Conservation (phyloP, 2,329 filamentous ascomycete species). For the Dothideomycetes sp. region DNA sequence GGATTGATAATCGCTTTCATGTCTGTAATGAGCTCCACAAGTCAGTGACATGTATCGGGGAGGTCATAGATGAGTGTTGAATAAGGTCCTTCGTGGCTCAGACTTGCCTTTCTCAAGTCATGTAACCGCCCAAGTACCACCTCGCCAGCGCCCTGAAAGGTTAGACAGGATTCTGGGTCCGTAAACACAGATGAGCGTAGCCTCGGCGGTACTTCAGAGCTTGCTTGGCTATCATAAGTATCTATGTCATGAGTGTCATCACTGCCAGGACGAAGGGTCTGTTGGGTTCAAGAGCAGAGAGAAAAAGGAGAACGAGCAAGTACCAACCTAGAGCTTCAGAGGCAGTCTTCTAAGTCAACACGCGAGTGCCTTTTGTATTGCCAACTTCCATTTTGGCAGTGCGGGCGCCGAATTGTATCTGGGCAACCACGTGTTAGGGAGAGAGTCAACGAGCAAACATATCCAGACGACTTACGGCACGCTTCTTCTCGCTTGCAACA, state of each 20-base stretch:
- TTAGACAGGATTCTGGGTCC: background rate
- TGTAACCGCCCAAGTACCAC: background rate
- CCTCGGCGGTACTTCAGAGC: background rate
- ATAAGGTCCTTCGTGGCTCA: too few relatives aligned
- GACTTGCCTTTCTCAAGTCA: conserved; percentile 3
- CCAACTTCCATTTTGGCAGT: conserved; percentile 39
- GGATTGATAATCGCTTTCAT: too few relatives aligned
- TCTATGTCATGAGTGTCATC: background rate
- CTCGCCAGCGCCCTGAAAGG: background rate
- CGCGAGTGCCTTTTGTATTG: conserved; percentile 35
- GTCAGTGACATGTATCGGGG: too few relatives aligned
- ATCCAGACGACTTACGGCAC: conserved; percentile 52
- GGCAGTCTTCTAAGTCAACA: conserved; percentile 17
- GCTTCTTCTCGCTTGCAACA: conserved; percentile 81
- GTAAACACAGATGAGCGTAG: background rate
- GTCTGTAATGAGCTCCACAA: too few relatives aligned
- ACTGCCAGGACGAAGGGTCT: background rate
- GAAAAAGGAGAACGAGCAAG: background rate
- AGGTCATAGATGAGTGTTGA: too few relatives aligned
- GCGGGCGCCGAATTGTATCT: conserved; percentile 34
- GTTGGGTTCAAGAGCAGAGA: too few relatives aligned
- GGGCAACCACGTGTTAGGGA: too few relatives aligned
- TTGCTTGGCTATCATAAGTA: conserved; percentile 1
- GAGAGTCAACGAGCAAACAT: too few relatives aligned
- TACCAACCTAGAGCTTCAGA: background rate